Evolutionary conservation across 768 basidiomycete genomes (phyloP).

Genomic region (Lactarius evosmus): DNA sequence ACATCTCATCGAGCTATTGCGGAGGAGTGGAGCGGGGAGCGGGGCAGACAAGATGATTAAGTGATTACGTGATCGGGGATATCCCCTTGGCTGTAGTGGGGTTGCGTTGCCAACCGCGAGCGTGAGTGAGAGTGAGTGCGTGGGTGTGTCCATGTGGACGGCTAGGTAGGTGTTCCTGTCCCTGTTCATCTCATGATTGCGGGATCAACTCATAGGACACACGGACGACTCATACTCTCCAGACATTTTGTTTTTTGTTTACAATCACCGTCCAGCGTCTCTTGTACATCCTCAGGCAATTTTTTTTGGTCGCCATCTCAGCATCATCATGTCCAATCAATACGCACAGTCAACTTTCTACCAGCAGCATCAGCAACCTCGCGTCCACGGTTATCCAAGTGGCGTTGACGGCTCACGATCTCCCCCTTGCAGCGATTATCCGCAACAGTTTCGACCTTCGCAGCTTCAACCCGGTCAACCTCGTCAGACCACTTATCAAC

Average conservation of each 20-base stretch:
- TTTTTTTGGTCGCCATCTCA: not conserved
- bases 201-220: not conserved
- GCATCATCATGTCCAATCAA: constrained; percentile 24
- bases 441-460: not conserved
- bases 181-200: constrained; percentile 4
- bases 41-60: too few species aligned
- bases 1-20: constrained; percentile 30
- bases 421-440: not conserved
- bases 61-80: constrained; percentile 20
- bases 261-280: not conserved
- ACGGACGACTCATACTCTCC: not conserved
- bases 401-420: not conserved
- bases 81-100: not conserved
- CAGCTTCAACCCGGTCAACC: not conserved
- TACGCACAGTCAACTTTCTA: constrained; percentile 18
- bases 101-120: constrained; percentile 3
- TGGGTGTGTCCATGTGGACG: not conserved
- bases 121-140: not conserved
- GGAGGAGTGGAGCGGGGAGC: not conserved
- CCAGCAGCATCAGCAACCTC: constrained; percentile 14
- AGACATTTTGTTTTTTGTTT: not conserved
- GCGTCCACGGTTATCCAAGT: not conserved
- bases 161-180: not conserved
- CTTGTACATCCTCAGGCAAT: too few species aligned
- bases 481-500: not conserved